Evolutionary conservation across 768 basidiomycete genomes (phyloP), one percentile per base, ranked within the genome.

Genomic region (Mycena crocata): DNA sequence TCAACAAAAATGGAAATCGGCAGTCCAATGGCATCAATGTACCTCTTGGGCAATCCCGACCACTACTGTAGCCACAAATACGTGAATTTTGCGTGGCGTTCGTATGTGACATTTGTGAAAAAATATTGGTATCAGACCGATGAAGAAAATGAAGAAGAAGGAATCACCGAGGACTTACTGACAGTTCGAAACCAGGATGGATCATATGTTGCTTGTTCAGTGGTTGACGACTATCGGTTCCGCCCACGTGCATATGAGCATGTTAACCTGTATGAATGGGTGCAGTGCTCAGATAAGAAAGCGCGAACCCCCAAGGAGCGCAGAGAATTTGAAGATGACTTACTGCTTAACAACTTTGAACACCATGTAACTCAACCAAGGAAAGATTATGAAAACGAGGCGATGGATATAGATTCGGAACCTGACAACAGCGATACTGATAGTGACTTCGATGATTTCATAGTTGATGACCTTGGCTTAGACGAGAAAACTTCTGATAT

Each of bases 181-280:
- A 35, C 32, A 15, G 50, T 52, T 32, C 28, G 32, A 28, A 31
- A 31, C 10, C 19, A 31, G 21, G 24, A 52, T 35, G 32, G 50
- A 34, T 10, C n/a, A 8, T 31, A 32, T 26, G 50, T 52, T 4
- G 50, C 50, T 8, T 24, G 30, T 26, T 52, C 50, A 23, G 26
- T 26, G 15, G 50, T 52, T 15, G 50, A 52, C 23, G 50, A 52
- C 24, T 52, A 52, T 52, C 15, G 31, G 14, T 32, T 8, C 30
- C 13, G 50, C 31, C 50, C 50, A n/a, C 14, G 31, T 6, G 32
- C 50, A 32, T 52, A 52, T 35, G 50, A 15, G 34, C 5, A 26
- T n/a, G 30, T 52, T 10, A 32, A 12, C 50, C 23, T 52, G 50
- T 52, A 52, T n/a, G 50, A 52, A 21, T 52, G 50, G 50, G 34